phyloP scores from a whole-genome alignment of 1,139 yeast species.

The Suhomyces bokatorum region DNA sequence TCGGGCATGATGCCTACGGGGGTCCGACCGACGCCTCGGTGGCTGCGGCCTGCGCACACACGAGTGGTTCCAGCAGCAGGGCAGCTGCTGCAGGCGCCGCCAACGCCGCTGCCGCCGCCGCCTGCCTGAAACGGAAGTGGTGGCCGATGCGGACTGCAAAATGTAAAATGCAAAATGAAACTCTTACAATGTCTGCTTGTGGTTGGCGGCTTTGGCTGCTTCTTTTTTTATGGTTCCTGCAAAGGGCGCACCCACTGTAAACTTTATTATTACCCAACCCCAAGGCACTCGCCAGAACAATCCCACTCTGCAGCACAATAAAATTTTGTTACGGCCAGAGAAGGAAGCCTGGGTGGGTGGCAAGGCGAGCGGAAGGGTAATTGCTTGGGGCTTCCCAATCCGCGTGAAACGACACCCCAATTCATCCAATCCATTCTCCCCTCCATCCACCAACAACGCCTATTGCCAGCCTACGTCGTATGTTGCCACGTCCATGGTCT shows the following conservation, averaged over 20 bases:
- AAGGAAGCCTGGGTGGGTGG: background rate
- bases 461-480: too few species aligned
- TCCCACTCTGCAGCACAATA: conserved; percentile 1
- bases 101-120: background rate
- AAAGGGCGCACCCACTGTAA: background rate
- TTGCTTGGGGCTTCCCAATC: too few species aligned
- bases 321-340: background rate
- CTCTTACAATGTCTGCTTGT: background rate
- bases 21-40: background rate
- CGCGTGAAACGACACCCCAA: too few species aligned
- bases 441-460: too few species aligned
- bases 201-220: conserved; percentile 3
- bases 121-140: background rate
- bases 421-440: too few species aligned
- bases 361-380: too few species aligned
- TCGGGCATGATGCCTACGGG: too few species aligned
- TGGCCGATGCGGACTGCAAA: too few species aligned
- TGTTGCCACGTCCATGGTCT: too few species aligned
- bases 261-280: background rate
- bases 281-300: conserved; percentile 2
- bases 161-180: background rate
- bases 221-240: background rate
- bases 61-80: background rate
- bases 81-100: background rate
- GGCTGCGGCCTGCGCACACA: background rate